phyloP scores from a whole-genome alignment of 1,139 yeast species.

The Dujonia santamariae region DNA sequence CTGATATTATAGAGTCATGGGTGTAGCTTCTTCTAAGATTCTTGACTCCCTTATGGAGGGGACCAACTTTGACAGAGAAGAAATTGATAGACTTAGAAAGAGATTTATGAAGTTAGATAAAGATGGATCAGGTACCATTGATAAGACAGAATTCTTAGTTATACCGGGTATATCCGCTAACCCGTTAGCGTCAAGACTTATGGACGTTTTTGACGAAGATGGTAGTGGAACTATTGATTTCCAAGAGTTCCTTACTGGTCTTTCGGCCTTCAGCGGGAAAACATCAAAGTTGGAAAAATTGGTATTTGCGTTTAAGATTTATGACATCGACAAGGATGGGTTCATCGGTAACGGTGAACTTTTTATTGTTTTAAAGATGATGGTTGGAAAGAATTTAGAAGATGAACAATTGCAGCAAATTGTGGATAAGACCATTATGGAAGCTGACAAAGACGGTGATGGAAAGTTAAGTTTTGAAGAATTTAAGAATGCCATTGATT shows the following conservation, averaged over 20 bases:
- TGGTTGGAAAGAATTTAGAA: slow-evolving; percentile 91
- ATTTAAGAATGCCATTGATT: slow-evolving; percentile 72
- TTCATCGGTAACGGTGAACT: slow-evolving; percentile 93
- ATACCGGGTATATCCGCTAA: slow-evolving; percentile 92
- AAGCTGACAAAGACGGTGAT: slow-evolving; percentile 89
- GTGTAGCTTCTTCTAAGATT: slow-evolving; percentile 63
- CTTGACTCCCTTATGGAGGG: slow-evolving; percentile 71
- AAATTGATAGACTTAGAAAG: slow-evolving; percentile 85
- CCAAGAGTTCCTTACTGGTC: slow-evolving; percentile 88
- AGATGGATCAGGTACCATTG: slow-evolving; percentile 91
- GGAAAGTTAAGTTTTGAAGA: slow-evolving; percentile 86
- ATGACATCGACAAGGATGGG: slow-evolving; percentile 96
- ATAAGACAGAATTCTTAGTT: slow-evolving; percentile 81
- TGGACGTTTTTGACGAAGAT: slow-evolving; percentile 93
- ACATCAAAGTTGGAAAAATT: slow-evolving; percentile 82
- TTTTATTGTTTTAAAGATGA: slow-evolving; percentile 87
- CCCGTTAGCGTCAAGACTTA: slow-evolving; percentile 84
- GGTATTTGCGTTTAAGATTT: slow-evolving; percentile 86
- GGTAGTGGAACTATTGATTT: slow-evolving; percentile 93
- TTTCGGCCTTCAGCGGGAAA: slow-evolving; percentile 89
- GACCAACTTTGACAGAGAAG: slow-evolving; percentile 84
- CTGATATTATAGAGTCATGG: slow-evolving; percentile 39
- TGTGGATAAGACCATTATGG: slow-evolving; percentile 94
- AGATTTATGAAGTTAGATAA: slow-evolving; percentile 94
- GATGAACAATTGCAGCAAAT: slow-evolving; percentile 91